A percentile compares a stretch with the other conserved stretches of the same genome.
phyloP scores from a whole-genome alignment of 1,139 yeast genomes.

The Blastobotrys raffinosifermentans region DNA sequence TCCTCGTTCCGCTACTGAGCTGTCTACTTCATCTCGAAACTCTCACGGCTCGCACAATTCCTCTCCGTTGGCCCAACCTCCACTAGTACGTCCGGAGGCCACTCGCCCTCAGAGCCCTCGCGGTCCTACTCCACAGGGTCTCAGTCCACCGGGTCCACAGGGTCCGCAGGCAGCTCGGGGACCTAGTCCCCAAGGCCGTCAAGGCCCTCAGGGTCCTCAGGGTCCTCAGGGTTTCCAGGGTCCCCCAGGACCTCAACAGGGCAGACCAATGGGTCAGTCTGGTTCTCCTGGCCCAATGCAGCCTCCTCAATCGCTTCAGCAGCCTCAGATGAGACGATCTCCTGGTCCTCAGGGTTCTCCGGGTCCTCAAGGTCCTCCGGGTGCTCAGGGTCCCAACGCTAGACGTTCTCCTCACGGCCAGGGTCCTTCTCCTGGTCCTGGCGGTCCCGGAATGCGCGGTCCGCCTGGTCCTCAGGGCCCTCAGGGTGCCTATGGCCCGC shows the following conservation, averaged over 20 bases:
- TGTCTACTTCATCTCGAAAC: conserved; percentile 1
- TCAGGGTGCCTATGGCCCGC: conserved; percentile 3
- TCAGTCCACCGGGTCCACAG: background rate
- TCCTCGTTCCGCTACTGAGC: conserved; percentile 4
- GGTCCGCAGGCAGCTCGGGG: too few relatives aligned
- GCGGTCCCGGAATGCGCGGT: too few relatives aligned
- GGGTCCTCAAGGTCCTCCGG: conserved; percentile 3
- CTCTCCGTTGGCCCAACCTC: conserved; percentile 4
- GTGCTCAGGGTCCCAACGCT: background rate
- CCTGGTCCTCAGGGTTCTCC: background rate
- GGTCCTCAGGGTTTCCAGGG: too few relatives aligned
- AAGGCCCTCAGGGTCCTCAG: too few relatives aligned
- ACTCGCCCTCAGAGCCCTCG: conserved; percentile 5
- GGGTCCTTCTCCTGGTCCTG: background rate
- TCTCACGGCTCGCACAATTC: conserved; percentile 1
- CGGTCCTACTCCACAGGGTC: background rate
- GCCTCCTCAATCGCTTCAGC: background rate
- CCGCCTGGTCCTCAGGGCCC: conserved; percentile 1
- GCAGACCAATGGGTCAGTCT: background rate
- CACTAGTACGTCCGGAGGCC: conserved; percentile 7
- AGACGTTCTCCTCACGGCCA: conserved; percentile 4
- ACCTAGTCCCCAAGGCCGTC: too few relatives aligned
- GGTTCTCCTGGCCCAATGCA: conserved; percentile 2
- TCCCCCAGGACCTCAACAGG: background rate
- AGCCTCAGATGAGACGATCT: background rate